Percentiles rank a stretch among this genome's conserved stretches.
Evolutionary conservation across 2,329 filamentous ascomycete genomes (phyloP).

Genomic region (Cadophora sp.): DNA sequence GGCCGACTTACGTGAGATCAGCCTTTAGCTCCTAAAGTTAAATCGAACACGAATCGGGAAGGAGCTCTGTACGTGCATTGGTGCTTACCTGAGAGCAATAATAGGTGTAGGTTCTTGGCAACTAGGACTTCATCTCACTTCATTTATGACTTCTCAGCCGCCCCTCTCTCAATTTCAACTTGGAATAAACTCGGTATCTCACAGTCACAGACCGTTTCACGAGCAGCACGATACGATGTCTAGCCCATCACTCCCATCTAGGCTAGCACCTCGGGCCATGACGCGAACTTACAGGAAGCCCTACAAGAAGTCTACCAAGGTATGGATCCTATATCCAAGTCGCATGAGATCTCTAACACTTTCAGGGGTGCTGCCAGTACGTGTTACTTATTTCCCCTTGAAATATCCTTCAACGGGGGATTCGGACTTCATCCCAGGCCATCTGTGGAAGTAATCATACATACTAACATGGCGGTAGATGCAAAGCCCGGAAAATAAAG

Average conservation of each 20-base stretch:
- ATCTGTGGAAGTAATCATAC: background rate
- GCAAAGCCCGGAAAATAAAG: conserved; percentile 30
- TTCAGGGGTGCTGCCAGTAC: conserved; percentile 22
- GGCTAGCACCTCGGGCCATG: background rate
- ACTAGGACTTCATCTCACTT: background rate
- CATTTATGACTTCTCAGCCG: background rate
- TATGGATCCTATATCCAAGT: background rate
- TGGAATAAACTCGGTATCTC: background rate
- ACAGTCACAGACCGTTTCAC: background rate
- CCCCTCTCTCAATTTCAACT: background rate
- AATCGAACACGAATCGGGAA: too few species aligned
- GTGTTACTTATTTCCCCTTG: too few species aligned
- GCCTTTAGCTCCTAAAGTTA: too few species aligned
- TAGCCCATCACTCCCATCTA: background rate
- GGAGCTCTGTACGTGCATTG: background rate
- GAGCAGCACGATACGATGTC: background rate
- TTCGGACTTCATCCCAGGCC: background rate
- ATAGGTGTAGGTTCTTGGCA: background rate
- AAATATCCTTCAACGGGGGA: background rate
- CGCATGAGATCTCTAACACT: background rate
- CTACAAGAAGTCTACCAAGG: conserved; percentile 22
- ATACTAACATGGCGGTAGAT: conserved; percentile 8
- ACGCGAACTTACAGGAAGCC: conserved; percentile 15
- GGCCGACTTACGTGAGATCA: too few species aligned
- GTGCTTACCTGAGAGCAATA: background rate